A percentile compares a stretch with the other conserved stretches of the same genome.
phyloP scores from a whole-genome alignment of 371 early-diverging fungal species.

The Mucor saturninus region DNA sequence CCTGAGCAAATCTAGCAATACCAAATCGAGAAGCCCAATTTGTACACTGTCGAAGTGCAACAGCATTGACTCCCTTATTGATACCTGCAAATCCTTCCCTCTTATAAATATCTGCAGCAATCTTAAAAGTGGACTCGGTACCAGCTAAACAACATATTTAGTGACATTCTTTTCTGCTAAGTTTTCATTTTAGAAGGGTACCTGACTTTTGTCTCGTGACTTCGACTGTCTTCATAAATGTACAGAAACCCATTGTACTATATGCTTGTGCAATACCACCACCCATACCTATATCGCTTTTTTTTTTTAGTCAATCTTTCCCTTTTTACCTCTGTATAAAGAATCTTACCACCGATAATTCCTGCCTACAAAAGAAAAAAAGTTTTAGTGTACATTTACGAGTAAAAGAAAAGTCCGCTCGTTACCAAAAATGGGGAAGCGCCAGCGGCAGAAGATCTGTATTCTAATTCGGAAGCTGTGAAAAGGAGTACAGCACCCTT shows the following conservation, averaged over 20 bases:
- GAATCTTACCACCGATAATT: conserved; percentile 62
- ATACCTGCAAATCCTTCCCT: conserved; percentile 93
- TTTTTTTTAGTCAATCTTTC: too few relatives aligned
- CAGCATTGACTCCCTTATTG: conserved; percentile 93
- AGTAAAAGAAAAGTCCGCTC: neutral
- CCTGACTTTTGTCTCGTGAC: conserved; percentile 92
- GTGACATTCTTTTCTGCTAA: neutral
- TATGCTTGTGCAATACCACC: conserved; percentile 93
- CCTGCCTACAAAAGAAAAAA: conserved; percentile 59
- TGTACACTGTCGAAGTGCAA: conserved; percentile 93
- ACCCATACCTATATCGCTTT: conserved; percentile 64
- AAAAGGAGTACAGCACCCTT: conserved; percentile 96
- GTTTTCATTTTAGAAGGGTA: conserved; percentile 5
- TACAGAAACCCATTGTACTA: conserved; percentile 98
- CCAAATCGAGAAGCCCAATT: conserved; percentile 98
- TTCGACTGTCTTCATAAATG: conserved; percentile 99
- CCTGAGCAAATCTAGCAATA: conserved; percentile 83
- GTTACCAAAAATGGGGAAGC: conserved; percentile 63
- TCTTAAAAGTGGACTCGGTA: conserved; percentile 76
- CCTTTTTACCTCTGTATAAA: too few relatives aligned
- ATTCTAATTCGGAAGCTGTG: conserved; percentile 91
- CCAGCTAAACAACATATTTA: conserved; percentile 41
- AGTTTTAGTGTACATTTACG: neutral
- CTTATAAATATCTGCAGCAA: conserved; percentile 88
- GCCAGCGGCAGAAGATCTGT: conserved; percentile 60